Base-by-base conservation (phyloP, 2,329 filamentous ascomycete genomes). In the Scleromitrula shiraiana region DNA sequence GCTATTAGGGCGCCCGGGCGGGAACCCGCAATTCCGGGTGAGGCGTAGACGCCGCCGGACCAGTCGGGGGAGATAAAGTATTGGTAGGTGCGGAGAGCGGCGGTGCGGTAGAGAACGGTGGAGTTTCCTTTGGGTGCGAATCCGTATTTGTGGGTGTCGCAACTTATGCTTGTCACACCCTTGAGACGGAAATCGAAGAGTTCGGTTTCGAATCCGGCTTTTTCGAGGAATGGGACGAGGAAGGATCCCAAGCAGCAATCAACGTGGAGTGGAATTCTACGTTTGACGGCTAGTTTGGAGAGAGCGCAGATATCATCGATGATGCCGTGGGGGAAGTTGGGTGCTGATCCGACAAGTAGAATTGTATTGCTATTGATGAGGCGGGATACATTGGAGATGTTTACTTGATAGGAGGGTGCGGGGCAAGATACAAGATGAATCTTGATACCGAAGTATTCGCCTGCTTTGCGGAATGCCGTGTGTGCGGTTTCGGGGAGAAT, bases 81-180 rank as follows among this genome's bases (percentile, higher is more conserved):
- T 68, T 98, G 93, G 68, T 95, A 91, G 49, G 81, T 80, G 58
- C 93, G 82, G 56, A 94, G 78, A 39, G 78, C 71, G 27, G 82
- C 77, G 38, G 81, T 85, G 59, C 93, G 88, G 75, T 98, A 98
- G 35, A 98, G 76, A 12, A 95, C 76, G 1, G 89, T 93, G 44
- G 85, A 93, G 75, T 95, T 98, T 57, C 93, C 93, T 72, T 98
- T 98, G 45, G 93, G 93, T 1, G 93, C 93, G 64, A 98, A 98
- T 30, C 93, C 93, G 65, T 98, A 98, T 68, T 98, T 98, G 77
- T 98, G 93, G 2, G 93, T 98, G 66, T 98, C 93, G 66, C 90
- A 94, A 57, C 83, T 89, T 67, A 98, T 97, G 66, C 85, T 91
- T 3, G 91, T 96, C 30, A 98, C 93, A 59, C 93, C 93, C 57